Evolutionary conservation across 345 rosid species (phyloP).

Genomic region (Arabis hirsuta): DNA sequence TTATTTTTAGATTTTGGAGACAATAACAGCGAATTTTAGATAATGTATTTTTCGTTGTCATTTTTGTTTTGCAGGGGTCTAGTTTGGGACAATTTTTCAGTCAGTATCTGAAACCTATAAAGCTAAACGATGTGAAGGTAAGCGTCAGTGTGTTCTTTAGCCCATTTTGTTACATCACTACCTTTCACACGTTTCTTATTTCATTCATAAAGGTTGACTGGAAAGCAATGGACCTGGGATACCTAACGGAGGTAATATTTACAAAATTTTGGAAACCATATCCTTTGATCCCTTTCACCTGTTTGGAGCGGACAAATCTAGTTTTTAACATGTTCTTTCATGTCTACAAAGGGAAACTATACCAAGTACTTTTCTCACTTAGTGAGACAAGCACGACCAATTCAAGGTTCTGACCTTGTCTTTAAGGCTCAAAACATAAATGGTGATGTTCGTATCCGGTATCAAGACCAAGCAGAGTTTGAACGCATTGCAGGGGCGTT

Average conservation of each 20-base stretch:
- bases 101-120: constrained; percentile 89
- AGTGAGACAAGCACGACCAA: constrained; percentile 68
- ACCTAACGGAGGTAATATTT: constrained; percentile 74
- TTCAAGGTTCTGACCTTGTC: constrained; percentile 69
- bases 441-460: constrained; percentile 76
- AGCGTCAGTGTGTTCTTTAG: constrained; percentile 20
- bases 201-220: constrained; percentile 72
- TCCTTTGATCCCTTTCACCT: constrained; percentile 11
- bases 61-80: constrained; percentile 68
- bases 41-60: constrained; percentile 5
- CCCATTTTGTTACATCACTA: constrained; percentile 24
- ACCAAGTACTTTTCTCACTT: constrained; percentile 61
- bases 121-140: constrained; percentile 88
- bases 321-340: constrained; percentile 27
- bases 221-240: constrained; percentile 86
- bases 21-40: constrained; percentile 18
- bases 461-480: constrained; percentile 76
- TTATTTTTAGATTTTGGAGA: constrained; percentile 13
- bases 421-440: constrained; percentile 63
- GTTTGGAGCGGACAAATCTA: constrained; percentile 18
- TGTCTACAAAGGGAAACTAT: constrained; percentile 68
- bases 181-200: constrained; percentile 29
- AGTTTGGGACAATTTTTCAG: constrained; percentile 93
- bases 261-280: constrained; percentile 18
- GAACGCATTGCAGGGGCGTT: constrained; percentile 77